Evolutionary conservation across 1,284 basidiomycete species (phyloP).

Genomic region (Ganoderma lucidum): DNA sequence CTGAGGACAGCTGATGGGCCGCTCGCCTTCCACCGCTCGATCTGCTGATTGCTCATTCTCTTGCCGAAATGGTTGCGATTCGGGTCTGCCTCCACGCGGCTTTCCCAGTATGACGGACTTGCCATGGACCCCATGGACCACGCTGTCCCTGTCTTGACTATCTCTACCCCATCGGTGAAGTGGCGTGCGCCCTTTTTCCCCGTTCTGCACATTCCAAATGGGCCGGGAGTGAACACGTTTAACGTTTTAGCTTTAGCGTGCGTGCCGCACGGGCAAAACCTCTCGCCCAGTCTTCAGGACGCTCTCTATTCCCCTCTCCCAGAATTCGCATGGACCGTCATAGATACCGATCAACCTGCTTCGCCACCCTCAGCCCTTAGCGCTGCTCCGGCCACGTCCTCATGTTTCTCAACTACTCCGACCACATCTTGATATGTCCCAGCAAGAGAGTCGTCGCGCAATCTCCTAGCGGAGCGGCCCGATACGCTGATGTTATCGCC

Average conservation of each 20-base stretch:
- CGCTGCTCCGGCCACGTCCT: slow-evolving; percentile 31
- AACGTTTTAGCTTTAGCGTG: slow-evolving; percentile 48
- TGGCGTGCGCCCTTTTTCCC: slow-evolving; percentile 22
- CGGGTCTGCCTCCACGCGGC: slow-evolving; percentile 20
- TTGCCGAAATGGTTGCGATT: slow-evolving; percentile 22
- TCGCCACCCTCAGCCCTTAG: slow-evolving; percentile 25
- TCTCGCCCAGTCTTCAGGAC: slow-evolving; percentile 18
- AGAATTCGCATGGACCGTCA: slow-evolving; percentile 30
- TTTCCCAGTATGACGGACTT: slow-evolving; percentile 5
- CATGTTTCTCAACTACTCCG: slow-evolving; percentile 39
- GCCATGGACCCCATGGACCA: slow-evolving; percentile 20
- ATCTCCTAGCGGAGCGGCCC: slow-evolving; percentile 36
- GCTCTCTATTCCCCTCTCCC: slow-evolving; percentile 14
- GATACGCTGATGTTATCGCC: slow-evolving; percentile 45
- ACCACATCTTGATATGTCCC: slow-evolving; percentile 44
- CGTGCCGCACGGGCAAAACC: slow-evolving; percentile 36
- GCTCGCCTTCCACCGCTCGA: slow-evolving; percentile 26
- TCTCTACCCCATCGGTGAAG: slow-evolving; percentile 32
- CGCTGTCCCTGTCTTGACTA: slow-evolving; percentile 14
- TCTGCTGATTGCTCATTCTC: slow-evolving; percentile 28
- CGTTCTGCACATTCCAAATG: slow-evolving; percentile 19
- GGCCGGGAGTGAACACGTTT: slow-evolving; percentile 30
- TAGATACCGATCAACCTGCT: slow-evolving; percentile 40
- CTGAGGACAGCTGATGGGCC: slow-evolving; percentile 10
- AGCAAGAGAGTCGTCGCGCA: slow-evolving; percentile 35